These are phyloP conservation scores for Physcomitrellopsis africana DNA, from an alignment of 225 moss, liverwort and hornwort genomes.

Conservation along the genomic window DNA sequence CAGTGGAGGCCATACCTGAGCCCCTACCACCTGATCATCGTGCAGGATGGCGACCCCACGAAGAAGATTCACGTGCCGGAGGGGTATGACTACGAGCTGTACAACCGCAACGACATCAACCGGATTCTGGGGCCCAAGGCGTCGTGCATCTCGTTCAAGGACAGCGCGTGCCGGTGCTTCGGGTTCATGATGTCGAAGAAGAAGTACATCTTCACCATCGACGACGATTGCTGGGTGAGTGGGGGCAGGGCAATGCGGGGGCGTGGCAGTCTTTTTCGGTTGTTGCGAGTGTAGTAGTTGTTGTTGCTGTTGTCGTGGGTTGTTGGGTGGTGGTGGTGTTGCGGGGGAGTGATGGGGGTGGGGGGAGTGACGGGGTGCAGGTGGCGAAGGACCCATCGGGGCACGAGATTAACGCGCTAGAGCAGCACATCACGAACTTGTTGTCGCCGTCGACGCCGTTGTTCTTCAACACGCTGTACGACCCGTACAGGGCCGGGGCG, in stretches of 20 bases:
- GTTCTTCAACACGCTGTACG: conserved; percentile 71
- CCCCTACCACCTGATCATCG: no score
- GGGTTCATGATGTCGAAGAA: conserved; percentile 37
- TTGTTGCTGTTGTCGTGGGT: no score
- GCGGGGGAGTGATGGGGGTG: neutral
- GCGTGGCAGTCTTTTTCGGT: neutral
- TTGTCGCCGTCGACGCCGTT: conserved; percentile 47
- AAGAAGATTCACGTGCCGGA: conserved; percentile 30
- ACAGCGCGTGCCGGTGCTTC: no score
- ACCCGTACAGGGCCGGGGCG: conserved; percentile 57
- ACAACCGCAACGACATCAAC: conserved; percentile 21
- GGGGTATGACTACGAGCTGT: conserved; percentile 40
- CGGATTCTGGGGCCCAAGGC: conserved; percentile 41
- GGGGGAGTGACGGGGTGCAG: neutral
- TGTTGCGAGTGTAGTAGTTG: neutral
- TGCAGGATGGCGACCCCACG: no score
- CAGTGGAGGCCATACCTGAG: no score
- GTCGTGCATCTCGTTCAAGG: conserved; percentile 10
- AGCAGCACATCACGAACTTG: neutral
- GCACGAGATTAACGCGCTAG: conserved; percentile 12
- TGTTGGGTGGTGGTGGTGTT: neutral
- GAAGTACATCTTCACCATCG: conserved; percentile 27
- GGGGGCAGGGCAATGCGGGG: neutral
- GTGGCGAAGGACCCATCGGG: conserved; percentile 38
- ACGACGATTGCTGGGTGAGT: conserved; percentile 38